phyloP scores from a whole-genome alignment of 345 rosid species.

The Cardamine occulta region DNA sequence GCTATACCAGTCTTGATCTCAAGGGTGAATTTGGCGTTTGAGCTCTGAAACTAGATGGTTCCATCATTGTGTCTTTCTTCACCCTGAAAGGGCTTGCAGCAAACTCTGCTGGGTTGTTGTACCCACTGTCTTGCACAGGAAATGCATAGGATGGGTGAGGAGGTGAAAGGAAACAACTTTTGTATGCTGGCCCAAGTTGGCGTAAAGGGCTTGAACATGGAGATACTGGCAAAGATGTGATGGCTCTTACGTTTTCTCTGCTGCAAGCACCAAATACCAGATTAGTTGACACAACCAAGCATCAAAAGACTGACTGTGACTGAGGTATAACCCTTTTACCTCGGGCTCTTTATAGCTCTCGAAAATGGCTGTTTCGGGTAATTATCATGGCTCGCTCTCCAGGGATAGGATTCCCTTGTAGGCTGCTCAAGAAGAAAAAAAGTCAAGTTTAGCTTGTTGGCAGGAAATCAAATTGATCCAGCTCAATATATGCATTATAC shows the following conservation, averaged over 20 bases:
- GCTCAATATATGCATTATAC: constrained; percentile 12
- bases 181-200: constrained; percentile 60
- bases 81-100: constrained; percentile 53
- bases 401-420: constrained; percentile 59
- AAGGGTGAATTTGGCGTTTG: constrained; percentile 59
- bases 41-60: constrained; percentile 48
- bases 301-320: background rate
- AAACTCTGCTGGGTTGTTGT: constrained; percentile 59
- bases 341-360: constrained; percentile 58
- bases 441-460: constrained; percentile 15
- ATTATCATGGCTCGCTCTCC: constrained; percentile 63
- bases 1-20: constrained; percentile 59
- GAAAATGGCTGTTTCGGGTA: constrained; percentile 50
- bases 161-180: constrained; percentile 79
- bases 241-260: constrained; percentile 76
- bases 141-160: constrained; percentile 65
- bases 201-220: constrained; percentile 92
- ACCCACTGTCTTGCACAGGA: constrained; percentile 55
- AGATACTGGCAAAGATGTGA: constrained; percentile 85
- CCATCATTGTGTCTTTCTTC: constrained; percentile 53
- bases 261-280: constrained; percentile 28
- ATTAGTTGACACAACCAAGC: constrained; percentile 17
- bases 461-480: constrained; percentile 15
- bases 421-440: constrained; percentile 60
- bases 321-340: constrained; percentile 49